These are phyloP conservation scores for Tolypocladium pustulatum DNA, from an alignment of 2,329 filamentous ascomycete species.

Conservation along the genomic window DNA sequence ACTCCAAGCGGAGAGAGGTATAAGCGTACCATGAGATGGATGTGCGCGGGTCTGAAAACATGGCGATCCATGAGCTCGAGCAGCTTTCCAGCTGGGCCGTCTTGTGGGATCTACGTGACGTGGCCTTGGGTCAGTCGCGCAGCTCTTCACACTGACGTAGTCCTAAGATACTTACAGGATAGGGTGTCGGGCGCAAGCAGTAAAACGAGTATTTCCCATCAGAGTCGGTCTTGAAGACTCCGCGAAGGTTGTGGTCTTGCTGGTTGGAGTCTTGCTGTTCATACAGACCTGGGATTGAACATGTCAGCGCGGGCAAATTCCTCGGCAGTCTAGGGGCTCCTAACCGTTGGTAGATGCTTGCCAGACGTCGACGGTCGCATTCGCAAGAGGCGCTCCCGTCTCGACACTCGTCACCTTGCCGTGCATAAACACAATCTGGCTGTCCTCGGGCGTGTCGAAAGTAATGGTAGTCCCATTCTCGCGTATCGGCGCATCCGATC, in stretches of 20 bases:
- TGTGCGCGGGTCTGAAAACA: constrained; percentile 46
- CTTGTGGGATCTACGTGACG: constrained; percentile 22
- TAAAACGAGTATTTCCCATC: constrained; percentile 55
- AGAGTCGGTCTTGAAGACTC: constrained; percentile 57
- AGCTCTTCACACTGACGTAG: background rate
- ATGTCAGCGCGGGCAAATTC: background rate
- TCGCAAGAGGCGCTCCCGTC: constrained; percentile 54
- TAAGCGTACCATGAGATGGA: constrained; percentile 42
- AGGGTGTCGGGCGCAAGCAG: constrained; percentile 48
- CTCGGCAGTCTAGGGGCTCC: background rate
- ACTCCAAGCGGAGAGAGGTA: background rate
- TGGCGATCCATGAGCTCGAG: constrained; percentile 44
- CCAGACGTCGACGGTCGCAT: constrained; percentile 67
- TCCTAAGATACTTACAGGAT: constrained; percentile 25
- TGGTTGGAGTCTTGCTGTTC: constrained; percentile 66
- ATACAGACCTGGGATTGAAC: constrained; percentile 30
- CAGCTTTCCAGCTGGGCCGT: constrained; percentile 43
- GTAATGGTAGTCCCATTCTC: constrained; percentile 62
- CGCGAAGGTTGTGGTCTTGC: constrained; percentile 63
- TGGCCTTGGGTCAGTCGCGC: background rate
- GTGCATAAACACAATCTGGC: constrained; percentile 51
- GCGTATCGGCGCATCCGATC: constrained; percentile 58
- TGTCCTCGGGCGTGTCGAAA: constrained; percentile 34
- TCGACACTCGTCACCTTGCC: constrained; percentile 44
- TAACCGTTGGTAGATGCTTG: constrained; percentile 63